Base-by-base conservation (phyloP, 1,284 basidiomycete genomes). In the Ceratobasidium sp. region DNA sequence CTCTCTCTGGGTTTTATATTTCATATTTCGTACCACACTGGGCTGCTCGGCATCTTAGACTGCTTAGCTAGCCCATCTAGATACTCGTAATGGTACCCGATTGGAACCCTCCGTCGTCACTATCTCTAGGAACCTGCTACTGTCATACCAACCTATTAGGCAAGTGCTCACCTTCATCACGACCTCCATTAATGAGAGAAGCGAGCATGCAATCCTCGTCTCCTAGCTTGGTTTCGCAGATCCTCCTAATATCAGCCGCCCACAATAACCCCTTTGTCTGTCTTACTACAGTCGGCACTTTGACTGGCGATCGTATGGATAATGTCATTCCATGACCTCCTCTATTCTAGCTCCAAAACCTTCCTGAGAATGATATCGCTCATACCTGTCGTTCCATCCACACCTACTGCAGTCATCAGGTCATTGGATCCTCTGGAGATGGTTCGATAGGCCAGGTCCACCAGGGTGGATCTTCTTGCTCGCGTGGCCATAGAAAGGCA, bases 401-500 rank as follows among this genome's bases (percentile, higher is more conserved):
- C 57, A 57, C 38, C 44, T 55, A 55, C 18, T 55, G 26, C 35
- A 58, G n/a, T 16, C 54, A 47, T 70, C 67, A 54, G 26, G 54
- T 28, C 54, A 67, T 70, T 44, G 55, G 43, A 46, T 70, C 67
- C 26, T 43, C 47, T 3, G 9, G 41, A 44, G 43, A 59, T 59
- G 67, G 67, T 70, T 70, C 67, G 67, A 70, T 70, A 54, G 23
- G 30, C 38, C 38, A 55, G 47, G 41, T 28, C 14, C 5, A 4
- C 16, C 55, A 30, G 55, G 35, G 11, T 38, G 59, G 58, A 58
- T 35, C 38, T 16, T 55, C 67, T 59, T 54, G 67, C 67, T 70
- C 67, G 67, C 67, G 67, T 70, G 67, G 67, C 43, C 67, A 69
- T 69, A 70, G 67, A 59, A 70, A 58, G 67, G 44, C 55, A 70